Evolutionary conservation across 2,329 filamentous ascomycete genomes (phyloP), one percentile per base, ranked within the genome.

Genomic region (Colletotrichum eremochloae): DNA sequence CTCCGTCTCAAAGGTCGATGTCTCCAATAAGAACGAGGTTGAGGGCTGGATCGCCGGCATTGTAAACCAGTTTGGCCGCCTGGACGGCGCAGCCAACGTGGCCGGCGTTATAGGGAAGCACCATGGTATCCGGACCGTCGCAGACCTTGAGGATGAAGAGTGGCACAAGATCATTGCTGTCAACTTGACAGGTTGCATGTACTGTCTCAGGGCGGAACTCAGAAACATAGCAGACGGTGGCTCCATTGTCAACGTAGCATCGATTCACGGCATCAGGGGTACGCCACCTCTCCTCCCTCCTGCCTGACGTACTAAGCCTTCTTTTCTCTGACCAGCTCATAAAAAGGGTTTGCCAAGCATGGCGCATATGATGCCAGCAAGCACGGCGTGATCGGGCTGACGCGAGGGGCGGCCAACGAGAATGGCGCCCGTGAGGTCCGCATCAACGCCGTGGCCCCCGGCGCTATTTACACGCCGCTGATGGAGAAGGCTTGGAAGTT

Each of bases 161-260:
- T 87, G 86, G 86, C 77, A 87, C 58, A 82, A 80, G 61, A 84
- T 86, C 67, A 85, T 87, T 44, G 81, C 79, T 8, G 80, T 87
- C 56, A 88, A 88, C 71, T 76, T 87, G 65, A 87, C 84, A 11
- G 86, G 86, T n/a, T 83, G 81, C 52, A 87, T 87, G 85, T 85
- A 86, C 76, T 87, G 85, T 72, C 74, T 87, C 74, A 81, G 86
- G 50, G 84, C 84, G 42, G 79, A 85, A 78, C 79, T 87, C 53
- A 77, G 77, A 48, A 82, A 83, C 52, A 83, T 89, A 60, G 80
- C 82, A 31, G 78, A 83, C 7, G 84, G 86, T 1, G 88, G 88
- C 9, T 89, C 88, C 71, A 90, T 91, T 76, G 89, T 91, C 66
- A 91, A 89, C 76, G 82, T 87, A 38, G 82, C 86, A 36, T 89